phyloP scores from a whole-genome alignment of 306 rosid species.

The Alnus glutinosa region DNA sequence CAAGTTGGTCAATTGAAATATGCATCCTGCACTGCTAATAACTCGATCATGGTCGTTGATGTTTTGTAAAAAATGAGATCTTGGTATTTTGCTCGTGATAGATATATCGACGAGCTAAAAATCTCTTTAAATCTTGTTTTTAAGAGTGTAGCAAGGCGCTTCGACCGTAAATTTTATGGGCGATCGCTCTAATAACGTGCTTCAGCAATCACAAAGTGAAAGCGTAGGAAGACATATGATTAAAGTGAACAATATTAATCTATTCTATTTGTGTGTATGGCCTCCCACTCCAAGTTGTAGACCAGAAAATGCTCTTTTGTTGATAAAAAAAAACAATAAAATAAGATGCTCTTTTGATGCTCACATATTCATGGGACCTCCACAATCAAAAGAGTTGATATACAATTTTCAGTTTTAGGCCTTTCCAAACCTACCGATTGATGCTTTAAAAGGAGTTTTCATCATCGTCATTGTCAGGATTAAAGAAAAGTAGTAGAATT shows the following conservation, averaged over 20 bases:
- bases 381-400: constrained; percentile 8
- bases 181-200: too few species aligned
- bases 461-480: constrained; percentile 30
- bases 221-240: background rate
- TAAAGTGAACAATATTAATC: background rate
- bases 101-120: too few species aligned
- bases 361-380: constrained; percentile 8
- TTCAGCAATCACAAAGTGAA: background rate
- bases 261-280: background rate
- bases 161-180: too few species aligned
- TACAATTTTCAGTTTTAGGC: constrained; percentile 12
- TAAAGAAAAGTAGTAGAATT: constrained; percentile 18
- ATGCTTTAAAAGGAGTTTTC: constrained; percentile 8
- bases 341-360: background rate
- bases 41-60: too few species aligned
- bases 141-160: too few species aligned
- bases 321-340: too few species aligned
- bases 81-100: too few species aligned
- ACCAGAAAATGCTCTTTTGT: background rate
- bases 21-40: background rate
- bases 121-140: too few species aligned
- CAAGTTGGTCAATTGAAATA: background rate
- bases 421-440: background rate
- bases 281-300: background rate
- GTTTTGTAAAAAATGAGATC: too few species aligned